phyloP scores from a whole-genome alignment of 108 stramenopile species.

The Fragilaria radians region DNA sequence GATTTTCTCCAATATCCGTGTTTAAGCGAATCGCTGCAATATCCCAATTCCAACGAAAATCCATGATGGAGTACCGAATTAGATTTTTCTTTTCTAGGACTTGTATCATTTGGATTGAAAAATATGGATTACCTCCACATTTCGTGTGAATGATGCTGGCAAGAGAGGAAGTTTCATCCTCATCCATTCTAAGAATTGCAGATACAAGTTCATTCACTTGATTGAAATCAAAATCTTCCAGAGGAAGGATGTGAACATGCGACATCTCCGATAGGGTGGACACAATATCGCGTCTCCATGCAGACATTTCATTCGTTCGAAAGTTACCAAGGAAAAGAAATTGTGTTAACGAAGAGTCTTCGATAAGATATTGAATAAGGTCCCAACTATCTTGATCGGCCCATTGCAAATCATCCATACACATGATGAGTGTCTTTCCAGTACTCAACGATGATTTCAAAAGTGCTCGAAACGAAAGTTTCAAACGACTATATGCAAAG shows the following conservation, averaged over 20 bases:
- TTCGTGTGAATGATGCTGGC: neutral
- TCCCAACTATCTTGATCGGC: neutral
- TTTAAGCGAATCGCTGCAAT: neutral
- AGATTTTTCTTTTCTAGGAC: neutral
- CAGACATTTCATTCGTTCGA: neutral
- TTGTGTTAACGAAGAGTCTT: neutral
- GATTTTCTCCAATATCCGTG: neutral
- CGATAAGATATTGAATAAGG: neutral
- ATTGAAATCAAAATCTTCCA: neutral
- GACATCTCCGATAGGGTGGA: neutral
- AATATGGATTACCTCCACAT: neutral
- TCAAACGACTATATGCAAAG: neutral
- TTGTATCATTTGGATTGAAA: neutral
- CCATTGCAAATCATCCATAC: neutral
- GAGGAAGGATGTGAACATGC: neutral
- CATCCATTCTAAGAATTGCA: neutral
- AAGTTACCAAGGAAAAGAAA: neutral
- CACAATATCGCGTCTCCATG: neutral
- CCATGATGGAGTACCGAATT: neutral
- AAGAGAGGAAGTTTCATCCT: neutral
- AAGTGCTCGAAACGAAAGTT: neutral
- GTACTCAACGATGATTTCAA: neutral
- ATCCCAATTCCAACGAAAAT: constrained; percentile 2
- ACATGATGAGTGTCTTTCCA: neutral
- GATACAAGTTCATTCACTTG: constrained; percentile 6